Evolutionary conservation across 106 monocot genomes (phyloP).

Genomic region (Hemerocallis citrina): DNA sequence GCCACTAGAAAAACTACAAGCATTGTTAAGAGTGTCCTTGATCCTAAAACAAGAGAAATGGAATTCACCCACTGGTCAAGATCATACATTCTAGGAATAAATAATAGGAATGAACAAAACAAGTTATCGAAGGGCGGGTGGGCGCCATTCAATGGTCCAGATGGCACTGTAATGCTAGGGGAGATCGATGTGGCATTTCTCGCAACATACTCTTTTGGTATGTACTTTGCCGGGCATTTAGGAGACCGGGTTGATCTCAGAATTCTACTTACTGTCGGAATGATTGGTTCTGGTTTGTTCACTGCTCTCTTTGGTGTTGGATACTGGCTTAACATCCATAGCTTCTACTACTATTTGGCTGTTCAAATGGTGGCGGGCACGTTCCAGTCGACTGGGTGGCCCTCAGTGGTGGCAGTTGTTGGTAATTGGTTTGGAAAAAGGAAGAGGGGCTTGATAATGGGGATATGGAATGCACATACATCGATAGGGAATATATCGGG

Average conservation of each 20-base stretch:
- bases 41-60: conserved; percentile 33
- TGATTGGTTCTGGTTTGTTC: conserved; percentile 82
- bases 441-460: conserved; percentile 95
- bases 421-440: conserved; percentile 97
- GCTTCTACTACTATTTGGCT: conserved; percentile 63
- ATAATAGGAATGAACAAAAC: conserved; percentile 3
- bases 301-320: conserved; percentile 72
- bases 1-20: conserved; percentile 78
- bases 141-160: conserved; percentile 64
- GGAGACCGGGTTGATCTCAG: conserved; percentile 77
- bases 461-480: conserved; percentile 96
- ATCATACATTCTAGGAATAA: not conserved
- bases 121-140: conserved; percentile 32
- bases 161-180: conserved; percentile 73
- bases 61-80: conserved; percentile 16
- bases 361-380: conserved; percentile 79
- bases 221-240: conserved; percentile 90
- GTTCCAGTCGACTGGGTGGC: conserved; percentile 90
- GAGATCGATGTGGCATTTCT: conserved; percentile 89
- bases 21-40: conserved; percentile 76
- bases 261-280: conserved; percentile 63
- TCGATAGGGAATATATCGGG: conserved; percentile 83
- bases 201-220: conserved; percentile 68
- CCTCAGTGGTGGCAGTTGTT: conserved; percentile 77
- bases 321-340: conserved; percentile 83